phyloP scores from a whole-genome alignment of 805 yeast genomes.

The Kazachstania kunashirensis region DNA sequence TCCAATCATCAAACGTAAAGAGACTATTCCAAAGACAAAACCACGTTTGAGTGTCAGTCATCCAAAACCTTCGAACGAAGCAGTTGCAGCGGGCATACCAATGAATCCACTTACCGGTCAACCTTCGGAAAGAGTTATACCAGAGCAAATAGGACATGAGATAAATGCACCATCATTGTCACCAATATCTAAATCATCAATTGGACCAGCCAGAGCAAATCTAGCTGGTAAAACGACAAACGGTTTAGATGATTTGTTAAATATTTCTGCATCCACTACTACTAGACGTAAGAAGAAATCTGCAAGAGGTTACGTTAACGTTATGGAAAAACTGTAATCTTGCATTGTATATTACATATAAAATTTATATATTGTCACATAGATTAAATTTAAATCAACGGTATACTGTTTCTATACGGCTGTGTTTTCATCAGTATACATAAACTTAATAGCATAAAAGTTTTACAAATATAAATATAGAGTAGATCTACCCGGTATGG shows the following conservation, averaged over 20 bases:
- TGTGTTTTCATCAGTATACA: no score
- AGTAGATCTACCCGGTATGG: no score
- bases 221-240: slow-evolving; percentile 30
- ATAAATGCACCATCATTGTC: slow-evolving; percentile 12
- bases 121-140: slow-evolving; percentile 9
- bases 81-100: slow-evolving; percentile 28
- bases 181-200: slow-evolving; percentile 6
- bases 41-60: slow-evolving; percentile 32
- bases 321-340: slow-evolving; percentile 34
- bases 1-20: slow-evolving; percentile 33
- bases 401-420: no score
- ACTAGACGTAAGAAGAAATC: slow-evolving; percentile 35
- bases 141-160: slow-evolving; percentile 1
- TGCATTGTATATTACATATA: no score
- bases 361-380: no score
- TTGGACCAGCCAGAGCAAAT: slow-evolving; percentile 12
- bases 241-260: slow-evolving; percentile 40
- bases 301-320: slow-evolving; percentile 59
- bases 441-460: no score
- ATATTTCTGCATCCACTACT: slow-evolving; percentile 25
- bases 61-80: slow-evolving; percentile 23
- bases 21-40: slow-evolving; percentile 25
- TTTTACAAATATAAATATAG: no score
- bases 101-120: slow-evolving; percentile 29
- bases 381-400: no score